These are phyloP conservation scores for Jasminum sambac DNA, from an alignment of 257 asterid species.

Conservation along the genomic window DNA sequence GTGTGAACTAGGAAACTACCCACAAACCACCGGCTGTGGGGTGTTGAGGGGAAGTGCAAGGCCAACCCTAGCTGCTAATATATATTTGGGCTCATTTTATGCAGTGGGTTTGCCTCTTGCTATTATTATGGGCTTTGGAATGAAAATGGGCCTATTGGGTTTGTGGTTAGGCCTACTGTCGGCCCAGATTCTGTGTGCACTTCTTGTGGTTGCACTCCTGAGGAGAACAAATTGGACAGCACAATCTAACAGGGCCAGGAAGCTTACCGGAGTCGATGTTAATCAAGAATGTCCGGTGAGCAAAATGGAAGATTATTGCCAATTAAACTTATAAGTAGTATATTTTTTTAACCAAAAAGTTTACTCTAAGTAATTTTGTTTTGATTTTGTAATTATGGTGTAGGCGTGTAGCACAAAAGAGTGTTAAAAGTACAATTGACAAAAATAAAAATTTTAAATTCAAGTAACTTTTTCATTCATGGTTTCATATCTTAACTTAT, in stretches of 20 bases:
- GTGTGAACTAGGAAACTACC: conserved; percentile 75
- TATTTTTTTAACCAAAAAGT: not conserved
- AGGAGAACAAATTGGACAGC: conserved; percentile 50
- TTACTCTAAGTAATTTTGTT: no score
- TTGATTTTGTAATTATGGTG: not conserved
- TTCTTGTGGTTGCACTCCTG: conserved; percentile 38
- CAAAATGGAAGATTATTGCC: conserved; percentile 12
- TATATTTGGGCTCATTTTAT: conserved; percentile 64
- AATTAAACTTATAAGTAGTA: not conserved
- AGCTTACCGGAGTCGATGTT: conserved; percentile 36
- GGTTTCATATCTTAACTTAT: no score
- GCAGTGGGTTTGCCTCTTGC: conserved; percentile 66
- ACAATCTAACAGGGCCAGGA: conserved; percentile 45
- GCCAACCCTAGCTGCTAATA: conserved; percentile 46
- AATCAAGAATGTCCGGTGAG: not conserved
- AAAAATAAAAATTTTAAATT: no score
- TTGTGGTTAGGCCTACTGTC: conserved; percentile 55
- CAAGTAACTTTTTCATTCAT: no score
- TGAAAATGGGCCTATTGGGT: conserved; percentile 54
- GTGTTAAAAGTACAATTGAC: no score
- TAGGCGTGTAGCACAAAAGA: no score
- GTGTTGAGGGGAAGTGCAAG: conserved; percentile 67
- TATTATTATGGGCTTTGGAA: conserved; percentile 39
- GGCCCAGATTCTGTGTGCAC: conserved; percentile 54
- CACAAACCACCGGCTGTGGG: conserved; percentile 75